These are phyloP conservation scores for Exophiala calicioides DNA, from an alignment of 2,329 filamentous ascomycete genomes.

Conservation along the genomic window DNA sequence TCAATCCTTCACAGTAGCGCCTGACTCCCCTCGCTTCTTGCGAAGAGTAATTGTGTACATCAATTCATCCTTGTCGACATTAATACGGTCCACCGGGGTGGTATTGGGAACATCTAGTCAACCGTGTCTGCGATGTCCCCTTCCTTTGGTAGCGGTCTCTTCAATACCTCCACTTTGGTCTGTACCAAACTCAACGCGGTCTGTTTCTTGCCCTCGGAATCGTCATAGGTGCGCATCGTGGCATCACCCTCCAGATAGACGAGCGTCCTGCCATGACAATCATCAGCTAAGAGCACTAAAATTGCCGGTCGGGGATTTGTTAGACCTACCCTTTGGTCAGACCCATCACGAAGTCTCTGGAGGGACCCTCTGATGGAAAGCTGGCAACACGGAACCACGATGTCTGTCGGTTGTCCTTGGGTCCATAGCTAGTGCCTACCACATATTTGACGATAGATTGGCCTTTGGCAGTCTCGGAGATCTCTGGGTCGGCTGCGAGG, in stretches of 20 bases:
- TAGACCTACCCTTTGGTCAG: constrained; percentile 80
- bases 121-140: constrained; percentile 1
- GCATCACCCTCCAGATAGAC: constrained; percentile 85
- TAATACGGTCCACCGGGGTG: background rate
- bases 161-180: constrained; percentile 59
- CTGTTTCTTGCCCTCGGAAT: constrained; percentile 63
- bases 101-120: background rate
- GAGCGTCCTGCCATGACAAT: constrained; percentile 59
- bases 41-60: constrained; percentile 8
- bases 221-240: constrained; percentile 65
- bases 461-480: constrained; percentile 68
- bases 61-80: background rate
- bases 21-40: background rate
- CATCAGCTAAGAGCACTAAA: constrained; percentile 7
- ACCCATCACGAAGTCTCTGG: constrained; percentile 69
- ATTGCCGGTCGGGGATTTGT: background rate
- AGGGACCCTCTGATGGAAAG: constrained; percentile 66
- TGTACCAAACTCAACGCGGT: constrained; percentile 71
- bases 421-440: constrained; percentile 69
- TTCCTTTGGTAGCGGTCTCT: constrained; percentile 27
- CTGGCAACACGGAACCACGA: constrained; percentile 82
- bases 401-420: constrained; percentile 69
- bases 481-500: constrained; percentile 76
- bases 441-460: constrained; percentile 78
- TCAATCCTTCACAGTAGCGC: background rate